Evolutionary conservation across 2,329 filamentous ascomycete species (phyloP).

Genomic region (Lanzia echinophila): DNA sequence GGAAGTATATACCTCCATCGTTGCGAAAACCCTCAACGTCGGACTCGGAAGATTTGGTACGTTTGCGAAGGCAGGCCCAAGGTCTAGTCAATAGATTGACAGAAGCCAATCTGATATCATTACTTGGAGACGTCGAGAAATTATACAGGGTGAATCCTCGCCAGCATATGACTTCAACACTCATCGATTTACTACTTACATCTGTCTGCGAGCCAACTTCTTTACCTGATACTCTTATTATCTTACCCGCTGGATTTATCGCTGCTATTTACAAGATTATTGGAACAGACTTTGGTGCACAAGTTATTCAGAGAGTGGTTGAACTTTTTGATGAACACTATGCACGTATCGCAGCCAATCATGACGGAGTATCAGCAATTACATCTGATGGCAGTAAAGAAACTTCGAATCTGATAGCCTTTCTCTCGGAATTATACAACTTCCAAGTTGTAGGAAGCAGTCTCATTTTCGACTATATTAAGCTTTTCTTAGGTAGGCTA

Average conservation of each 20-base stretch:
- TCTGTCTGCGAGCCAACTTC: constrained; percentile 72
- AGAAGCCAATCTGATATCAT: constrained; percentile 80
- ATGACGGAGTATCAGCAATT: constrained; percentile 25
- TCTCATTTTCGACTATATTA: constrained; percentile 86
- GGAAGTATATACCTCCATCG: constrained; percentile 88
- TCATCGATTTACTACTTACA: constrained; percentile 72
- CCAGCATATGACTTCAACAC: constrained; percentile 76
- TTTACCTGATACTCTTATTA: constrained; percentile 81
- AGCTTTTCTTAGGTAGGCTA: constrained; percentile 65
- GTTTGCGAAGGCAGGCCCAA: constrained; percentile 73
- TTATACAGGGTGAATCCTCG: constrained; percentile 79
- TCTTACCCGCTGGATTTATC: constrained; percentile 84
- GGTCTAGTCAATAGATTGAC: constrained; percentile 90
- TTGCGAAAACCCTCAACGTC: constrained; percentile 57
- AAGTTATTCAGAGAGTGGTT: constrained; percentile 73
- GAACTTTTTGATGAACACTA: constrained; percentile 67
- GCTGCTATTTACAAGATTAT: constrained; percentile 81
- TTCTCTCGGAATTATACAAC: constrained; percentile 83
- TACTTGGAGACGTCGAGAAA: constrained; percentile 73
- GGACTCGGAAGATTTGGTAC: constrained; percentile 59
- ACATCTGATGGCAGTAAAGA: constrained; percentile 45
- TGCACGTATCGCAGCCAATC: constrained; percentile 30
- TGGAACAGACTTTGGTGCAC: constrained; percentile 83
- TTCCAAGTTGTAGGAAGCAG: constrained; percentile 81
- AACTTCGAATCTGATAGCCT: constrained; percentile 68